These are phyloP conservation scores for Dipodascus geniculatus DNA, from an alignment of 805 yeast species.

Conservation along the genomic window DNA sequence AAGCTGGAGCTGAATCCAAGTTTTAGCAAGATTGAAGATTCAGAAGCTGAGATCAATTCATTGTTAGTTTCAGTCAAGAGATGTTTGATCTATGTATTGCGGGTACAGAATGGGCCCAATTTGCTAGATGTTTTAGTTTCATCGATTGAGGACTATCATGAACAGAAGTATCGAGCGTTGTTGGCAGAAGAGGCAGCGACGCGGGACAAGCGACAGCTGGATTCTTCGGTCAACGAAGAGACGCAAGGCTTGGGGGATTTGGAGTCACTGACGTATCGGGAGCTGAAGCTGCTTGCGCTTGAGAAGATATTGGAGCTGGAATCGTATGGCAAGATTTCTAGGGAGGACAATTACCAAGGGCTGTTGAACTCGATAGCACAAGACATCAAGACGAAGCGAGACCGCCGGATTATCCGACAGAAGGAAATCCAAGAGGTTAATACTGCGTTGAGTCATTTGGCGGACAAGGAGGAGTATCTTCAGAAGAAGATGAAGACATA, in stretches of 20 bases:
- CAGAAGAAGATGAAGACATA: slow-evolving; percentile 32
- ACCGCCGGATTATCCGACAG: slow-evolving; percentile 36
- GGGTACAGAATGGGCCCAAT: slow-evolving; percentile 62
- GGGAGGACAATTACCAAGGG: slow-evolving; percentile 65
- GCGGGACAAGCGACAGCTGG: slow-evolving; percentile 26
- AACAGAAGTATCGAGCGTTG: slow-evolving; percentile 45
- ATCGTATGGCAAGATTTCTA: slow-evolving; percentile 45
- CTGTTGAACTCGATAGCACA: slow-evolving; percentile 71
- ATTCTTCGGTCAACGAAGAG: slow-evolving; percentile 12
- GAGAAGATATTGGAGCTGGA: slow-evolving; percentile 72
- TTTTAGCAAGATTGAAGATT: slow-evolving; percentile 31
- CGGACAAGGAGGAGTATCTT: slow-evolving; percentile 35
- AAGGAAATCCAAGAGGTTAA: slow-evolving; percentile 35
- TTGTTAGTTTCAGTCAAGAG: slow-evolving; percentile 70
- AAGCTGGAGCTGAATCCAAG: slow-evolving; percentile 51
- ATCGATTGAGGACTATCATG: slow-evolving; percentile 60
- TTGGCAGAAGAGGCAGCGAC: slow-evolving; percentile 34
- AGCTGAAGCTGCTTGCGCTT: slow-evolving; percentile 63
- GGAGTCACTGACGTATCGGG: slow-evolving; percentile 43
- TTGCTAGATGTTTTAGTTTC: slow-evolving; percentile 58
- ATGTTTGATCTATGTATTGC: slow-evolving; percentile 67
- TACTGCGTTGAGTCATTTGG: slow-evolving; percentile 33
- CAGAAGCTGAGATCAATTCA: slow-evolving; percentile 46
- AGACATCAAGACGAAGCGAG: slow-evolving; percentile 54
- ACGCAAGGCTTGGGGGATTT: slow-evolving; percentile 37